Evolutionary conservation across 768 basidiomycete species (phyloP), one percentile per base, ranked within the genome.

Genomic region (Lactarius trivialis): DNA sequence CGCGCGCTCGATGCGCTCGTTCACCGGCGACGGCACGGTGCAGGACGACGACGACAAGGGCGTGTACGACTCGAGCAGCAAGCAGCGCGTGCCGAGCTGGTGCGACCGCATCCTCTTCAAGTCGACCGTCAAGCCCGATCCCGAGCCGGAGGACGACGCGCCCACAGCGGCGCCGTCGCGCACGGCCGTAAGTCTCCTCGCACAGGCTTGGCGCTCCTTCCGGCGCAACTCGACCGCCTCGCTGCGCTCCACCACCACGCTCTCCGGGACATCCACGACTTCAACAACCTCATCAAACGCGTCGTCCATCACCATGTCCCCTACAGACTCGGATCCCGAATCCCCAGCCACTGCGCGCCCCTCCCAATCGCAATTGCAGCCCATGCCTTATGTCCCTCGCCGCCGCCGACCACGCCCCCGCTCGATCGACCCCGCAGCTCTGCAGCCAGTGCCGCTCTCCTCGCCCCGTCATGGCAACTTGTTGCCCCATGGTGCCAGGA

Each of bases 91-190:
- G 28, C 91, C 91, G 6, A 90, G 89, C 71, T 92, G 91, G 91
- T 93, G 91, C 69, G 91, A 93, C 71, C 84, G 91, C 21, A 89
- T 93, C 50, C 73, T 93, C 5, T 92, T 85, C 85, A 93, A 91
- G 72, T 80, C 87, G 6, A 91, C 86, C 0, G 77, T 88, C 28
- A 69, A 75, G 33, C 80, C 79, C 17, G 78, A 78, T 14, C 73
- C 75, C 1, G 75, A 78, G 28, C 71, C 74, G 9, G 79, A 77
- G 37, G 75, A 74, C 17, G 76, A 78, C 11, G 73, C 74, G 50
- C 69, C 55, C 55, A 69, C 49, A 70, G 32, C 49, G 70, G 34
- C 56, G 7, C 60, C 76, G n/a, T n/a, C n/a, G 39, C 72, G 70
- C 56, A 36, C 68, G 41, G 67, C 60, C 37, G 61, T 60, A 21